Conservation (phyloP, 345 rosid genomes). For the Euphorbia tirucalli region DNA sequence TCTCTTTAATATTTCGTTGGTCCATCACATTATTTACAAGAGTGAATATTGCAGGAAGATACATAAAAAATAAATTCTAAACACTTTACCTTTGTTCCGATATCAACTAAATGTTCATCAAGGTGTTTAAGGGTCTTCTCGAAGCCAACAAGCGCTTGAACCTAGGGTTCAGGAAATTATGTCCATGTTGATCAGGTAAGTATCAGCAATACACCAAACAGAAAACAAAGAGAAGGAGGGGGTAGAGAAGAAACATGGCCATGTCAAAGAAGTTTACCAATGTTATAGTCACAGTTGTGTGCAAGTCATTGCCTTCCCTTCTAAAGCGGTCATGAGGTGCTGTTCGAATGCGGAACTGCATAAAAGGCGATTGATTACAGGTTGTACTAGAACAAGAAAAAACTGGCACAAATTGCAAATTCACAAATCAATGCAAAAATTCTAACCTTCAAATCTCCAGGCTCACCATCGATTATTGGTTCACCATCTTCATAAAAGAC, state of each 20-base stretch:
- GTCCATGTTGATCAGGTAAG: background rate
- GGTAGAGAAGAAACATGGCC: background rate
- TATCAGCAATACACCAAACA: background rate
- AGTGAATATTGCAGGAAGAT: background rate
- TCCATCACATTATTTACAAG: background rate
- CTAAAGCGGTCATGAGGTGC: conserved; percentile 78
- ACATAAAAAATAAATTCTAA: background rate
- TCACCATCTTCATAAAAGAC: conserved; percentile 97
- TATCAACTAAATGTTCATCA: conserved; percentile 90
- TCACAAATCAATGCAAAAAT: background rate
- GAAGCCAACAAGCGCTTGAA: conserved; percentile 97
- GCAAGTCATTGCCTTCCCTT: conserved; percentile 91
- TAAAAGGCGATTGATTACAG: background rate
- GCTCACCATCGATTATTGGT: conserved; percentile 89
- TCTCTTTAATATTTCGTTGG: background rate
- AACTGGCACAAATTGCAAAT: background rate
- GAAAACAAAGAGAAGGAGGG: background rate
- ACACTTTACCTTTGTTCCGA: conserved; percentile 66
- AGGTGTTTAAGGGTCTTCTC: conserved; percentile 89
- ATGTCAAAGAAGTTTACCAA: conserved; percentile 46
- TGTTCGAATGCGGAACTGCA: conserved; percentile 83
- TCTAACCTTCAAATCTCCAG: conserved; percentile 91
- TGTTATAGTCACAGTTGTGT: conserved; percentile 75
- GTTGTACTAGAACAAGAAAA: background rate
- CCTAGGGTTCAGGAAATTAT: conserved; percentile 34